Evolutionary conservation across 352 stramenopile genomes (phyloP), one percentile per base, ranked within the genome.

Genomic region (Hyaloperonospora brassicae): DNA sequence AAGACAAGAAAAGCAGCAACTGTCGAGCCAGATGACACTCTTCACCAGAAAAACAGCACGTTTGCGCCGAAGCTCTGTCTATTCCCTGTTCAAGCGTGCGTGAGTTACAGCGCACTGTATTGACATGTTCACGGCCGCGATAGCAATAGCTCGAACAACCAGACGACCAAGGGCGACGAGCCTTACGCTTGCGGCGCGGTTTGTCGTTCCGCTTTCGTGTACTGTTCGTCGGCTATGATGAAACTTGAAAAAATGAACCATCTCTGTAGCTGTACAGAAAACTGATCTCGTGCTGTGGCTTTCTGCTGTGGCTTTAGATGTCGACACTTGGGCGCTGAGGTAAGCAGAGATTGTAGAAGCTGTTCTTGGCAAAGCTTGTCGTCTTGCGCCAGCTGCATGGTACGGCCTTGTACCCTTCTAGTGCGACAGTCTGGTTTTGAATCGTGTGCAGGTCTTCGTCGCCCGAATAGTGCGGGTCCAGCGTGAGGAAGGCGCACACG

Each of bases 391-490:
- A 92, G 52, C 73, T 72, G 41, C 77, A 87, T 0, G 79, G 64
- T 0, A 88, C 55, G 13, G 70, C 81, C 55, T 89, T 89, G 77
- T 89, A 92, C 0, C 76, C 76, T 68, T 92, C 77, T 5, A 92
- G 66, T 24, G 47, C 5, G 14, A 83, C 57, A 13, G 62, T 68
- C 44, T 86, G 73, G 53, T 66, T 73, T 66, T 89, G 79, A 55
- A 95, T 87, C 10, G 65, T 68, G 2, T 54, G 36, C 43, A 93
- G 46, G 27, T 91, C 76, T n/a, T 93, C 83, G 14, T 50, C 46
- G 11, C 83, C 81, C 6, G 61, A 72, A 57, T 95, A 95, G 54
- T 93, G 84, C 43, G 84, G 84, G 52, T 95, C 84, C 8, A 95
- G 59, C 27, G 88, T 87, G 34, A 95, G 66, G 62, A 93, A 84